Base-by-base conservation (phyloP, 345 rosid genomes). In the Mallotus nudiflorus region DNA sequence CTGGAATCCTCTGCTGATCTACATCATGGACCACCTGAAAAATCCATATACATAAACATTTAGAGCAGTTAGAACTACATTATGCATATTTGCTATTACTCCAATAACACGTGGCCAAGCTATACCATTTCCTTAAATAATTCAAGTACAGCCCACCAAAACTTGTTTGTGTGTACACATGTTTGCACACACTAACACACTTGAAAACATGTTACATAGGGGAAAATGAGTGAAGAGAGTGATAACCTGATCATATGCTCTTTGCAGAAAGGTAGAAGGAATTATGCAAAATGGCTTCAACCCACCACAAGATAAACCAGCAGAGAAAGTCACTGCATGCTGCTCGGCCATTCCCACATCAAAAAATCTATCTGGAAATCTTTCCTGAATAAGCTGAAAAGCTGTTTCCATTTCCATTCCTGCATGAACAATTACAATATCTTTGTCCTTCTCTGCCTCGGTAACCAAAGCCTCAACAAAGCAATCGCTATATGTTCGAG, bases 261-360 rank as follows among this genome's bases (percentile, higher is more conserved):
- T 86, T 75, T 94, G 97, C 66, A 94, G 86, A 80, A 88, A 88
- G 62, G 98, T 51, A 35, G 98, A 94, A 48, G 96, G 90, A 51
- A 94, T 87, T 53, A 91, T 81, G 79, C 97, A 94, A 77, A 91
- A 94, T 67, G 98, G 98, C 78, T 91, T 94, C 78, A 94, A 80
- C 48, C 98, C 96, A 18, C 96, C 97, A 60, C 96, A 88, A 20
- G 96, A 79, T 71, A 94, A 85, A 72, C 98, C 97, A 64, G 97
- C 93, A n/a, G 97, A 85, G 84, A 94, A 94, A 73, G 98, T 93
- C 70, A 91, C 96, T 44, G 96, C 96, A 57, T 91, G 97, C 72
- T 94, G 97, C 70, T 94, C 98, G 37, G 96, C 95, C 91, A 94
- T 88, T 78, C 97, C 96, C 50, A 91, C 91, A 74, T 89, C 92